Conservation (phyloP, 108 stramenopile species). For the Fragilaria radians region DNA sequence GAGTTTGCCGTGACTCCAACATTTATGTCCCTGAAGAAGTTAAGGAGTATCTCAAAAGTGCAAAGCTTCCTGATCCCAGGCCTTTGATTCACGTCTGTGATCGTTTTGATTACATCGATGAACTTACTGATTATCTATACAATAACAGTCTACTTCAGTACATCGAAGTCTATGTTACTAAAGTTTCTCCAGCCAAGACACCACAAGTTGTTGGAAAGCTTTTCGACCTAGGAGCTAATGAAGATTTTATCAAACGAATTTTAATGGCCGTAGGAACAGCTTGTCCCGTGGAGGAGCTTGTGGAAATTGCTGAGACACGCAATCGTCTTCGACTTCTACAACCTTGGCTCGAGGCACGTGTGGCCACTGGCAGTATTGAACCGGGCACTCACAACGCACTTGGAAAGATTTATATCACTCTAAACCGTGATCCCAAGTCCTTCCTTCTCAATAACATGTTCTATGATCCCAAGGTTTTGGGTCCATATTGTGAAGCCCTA, state of each 20-base stretch:
- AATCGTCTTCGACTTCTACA: slow-evolving; percentile 96
- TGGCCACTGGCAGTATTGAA: slow-evolving; percentile 99
- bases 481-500: slow-evolving; percentile 98
- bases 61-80: slow-evolving; percentile 98
- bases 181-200: slow-evolving; percentile 97
- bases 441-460: slow-evolving; percentile 99
- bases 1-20: slow-evolving; percentile 99
- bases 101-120: slow-evolving; percentile 96
- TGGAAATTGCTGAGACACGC: slow-evolving; percentile 93
- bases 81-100: slow-evolving; percentile 99
- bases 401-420: slow-evolving; percentile 99
- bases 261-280: slow-evolving; percentile 97
- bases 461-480: slow-evolving; percentile 98
- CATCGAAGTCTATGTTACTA: slow-evolving; percentile 99
- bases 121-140: slow-evolving; percentile 98
- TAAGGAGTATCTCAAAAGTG: slow-evolving; percentile 97
- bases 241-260: slow-evolving; percentile 98
- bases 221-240: slow-evolving; percentile 94
- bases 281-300: slow-evolving; percentile 98
- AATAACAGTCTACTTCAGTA: slow-evolving; percentile 97
- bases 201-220: slow-evolving; percentile 99
- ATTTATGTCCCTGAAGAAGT: slow-evolving; percentile 97
- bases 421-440: slow-evolving; percentile 97
- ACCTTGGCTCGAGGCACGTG: slow-evolving; percentile 98
- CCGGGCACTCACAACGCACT: slow-evolving; percentile 99